Percentiles rank a stretch among this genome's conserved stretches.
Conservation (phyloP, 2,329 filamentous ascomycete genomes). For the Huntiella decipiens region DNA sequence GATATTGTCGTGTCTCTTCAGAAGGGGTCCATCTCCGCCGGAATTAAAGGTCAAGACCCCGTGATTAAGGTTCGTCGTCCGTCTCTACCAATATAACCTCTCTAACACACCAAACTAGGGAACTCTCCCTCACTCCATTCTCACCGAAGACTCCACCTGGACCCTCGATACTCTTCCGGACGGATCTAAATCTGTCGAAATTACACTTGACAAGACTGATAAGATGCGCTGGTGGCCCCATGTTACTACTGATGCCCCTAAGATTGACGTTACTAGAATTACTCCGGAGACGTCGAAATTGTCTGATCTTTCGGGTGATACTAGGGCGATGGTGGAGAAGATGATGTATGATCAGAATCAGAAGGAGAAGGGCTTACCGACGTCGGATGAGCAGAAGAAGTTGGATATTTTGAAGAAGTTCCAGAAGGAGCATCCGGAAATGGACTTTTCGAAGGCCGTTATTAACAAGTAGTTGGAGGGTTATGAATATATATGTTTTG, state of each 20-base stretch:
- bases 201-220: slow-evolving; percentile 89
- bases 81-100: background rate
- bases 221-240: slow-evolving; percentile 98
- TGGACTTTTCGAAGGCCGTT: slow-evolving; percentile 55
- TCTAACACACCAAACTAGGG: slow-evolving; percentile 39
- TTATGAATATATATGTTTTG: slow-evolving; percentile 16
- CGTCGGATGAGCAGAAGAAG: slow-evolving; percentile 92
- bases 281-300: slow-evolving; percentile 81
- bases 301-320: slow-evolving; percentile 85
- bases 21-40: slow-evolving; percentile 58
- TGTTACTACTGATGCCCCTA: slow-evolving; percentile 68
- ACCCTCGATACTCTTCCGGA: slow-evolving; percentile 57
- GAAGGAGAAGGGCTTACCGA: slow-evolving; percentile 79
- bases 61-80: slow-evolving; percentile 46
- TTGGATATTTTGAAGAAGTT: slow-evolving; percentile 84
- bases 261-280: slow-evolving; percentile 91
- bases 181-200: slow-evolving; percentile 48
- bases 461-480: slow-evolving; percentile 21
- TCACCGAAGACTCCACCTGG: slow-evolving; percentile 82
- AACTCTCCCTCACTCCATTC: slow-evolving; percentile 61
- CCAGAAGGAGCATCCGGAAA: slow-evolving; percentile 56
- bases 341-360: slow-evolving; percentile 99
- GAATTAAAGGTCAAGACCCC: slow-evolving; percentile 72
- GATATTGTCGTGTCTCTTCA: slow-evolving; percentile 73
- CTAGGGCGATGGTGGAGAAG: slow-evolving; percentile 95